Conservation (phyloP, 225 moss, liverwort and hornwort species). For the Marchantia paleacea region DNA sequence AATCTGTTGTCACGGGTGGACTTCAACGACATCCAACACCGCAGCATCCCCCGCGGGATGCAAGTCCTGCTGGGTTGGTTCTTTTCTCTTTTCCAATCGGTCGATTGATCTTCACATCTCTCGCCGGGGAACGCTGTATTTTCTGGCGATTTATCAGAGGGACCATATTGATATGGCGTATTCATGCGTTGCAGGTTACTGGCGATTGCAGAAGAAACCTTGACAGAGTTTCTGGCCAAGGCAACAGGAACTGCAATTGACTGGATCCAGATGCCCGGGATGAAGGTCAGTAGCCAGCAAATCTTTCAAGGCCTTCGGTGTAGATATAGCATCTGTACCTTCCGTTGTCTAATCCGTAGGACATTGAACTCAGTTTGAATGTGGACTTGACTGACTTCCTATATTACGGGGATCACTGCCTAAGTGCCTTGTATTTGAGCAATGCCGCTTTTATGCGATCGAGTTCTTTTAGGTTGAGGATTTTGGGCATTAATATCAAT, state of each 20-base stretch:
- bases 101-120: not conserved
- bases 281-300: conserved; percentile 65
- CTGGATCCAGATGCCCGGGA: conserved; percentile 99
- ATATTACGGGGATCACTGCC: not conserved
- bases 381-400: not conserved
- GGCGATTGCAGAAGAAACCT: conserved; percentile 93
- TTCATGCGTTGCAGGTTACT: conserved; percentile 60
- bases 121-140: not conserved
- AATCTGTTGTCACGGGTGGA: conserved; percentile 97
- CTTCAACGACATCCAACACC: conserved; percentile 92
- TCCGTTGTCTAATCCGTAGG: not conserved
- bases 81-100: not conserved
- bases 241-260: conserved; percentile 99
- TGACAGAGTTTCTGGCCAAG: conserved; percentile 94
- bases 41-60: conserved; percentile 92
- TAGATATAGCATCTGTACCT: not conserved
- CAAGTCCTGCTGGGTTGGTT: conserved; percentile 93
- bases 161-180: not conserved
- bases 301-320: not conserved
- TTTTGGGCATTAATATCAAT: not conserved
- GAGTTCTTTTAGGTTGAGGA: not conserved
- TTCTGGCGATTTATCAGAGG: too few species aligned
- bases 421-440: not conserved
- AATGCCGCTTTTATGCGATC: not conserved
- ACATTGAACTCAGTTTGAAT: not conserved